These are phyloP conservation scores for Botrytis aclada DNA, from an alignment of 2,329 filamentous ascomycete genomes.

Conservation along the genomic window DNA sequence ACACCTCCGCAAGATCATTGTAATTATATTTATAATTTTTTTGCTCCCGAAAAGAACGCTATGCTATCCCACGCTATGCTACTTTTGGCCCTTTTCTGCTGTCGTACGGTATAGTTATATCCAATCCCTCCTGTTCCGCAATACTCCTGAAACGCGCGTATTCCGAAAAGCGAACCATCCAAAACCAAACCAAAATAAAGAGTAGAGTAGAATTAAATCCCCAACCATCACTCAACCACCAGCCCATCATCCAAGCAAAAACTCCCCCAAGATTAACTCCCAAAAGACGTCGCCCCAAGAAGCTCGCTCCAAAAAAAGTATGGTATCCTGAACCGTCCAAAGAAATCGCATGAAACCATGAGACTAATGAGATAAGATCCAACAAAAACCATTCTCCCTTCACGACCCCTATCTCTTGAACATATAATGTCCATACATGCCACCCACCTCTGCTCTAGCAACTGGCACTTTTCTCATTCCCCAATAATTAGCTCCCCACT, in stretches of 20 bases:
- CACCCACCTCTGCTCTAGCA: slow-evolving; percentile 53
- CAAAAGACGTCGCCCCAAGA: background rate
- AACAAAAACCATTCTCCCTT: background rate
- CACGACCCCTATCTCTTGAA: slow-evolving; percentile 43
- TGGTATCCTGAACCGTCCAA: background rate
- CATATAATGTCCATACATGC: slow-evolving; percentile 58
- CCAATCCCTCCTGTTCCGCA: background rate
- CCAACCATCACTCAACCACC: background rate
- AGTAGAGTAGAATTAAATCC: slow-evolving; percentile 1
- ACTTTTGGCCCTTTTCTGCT: background rate
- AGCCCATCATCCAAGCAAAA: background rate
- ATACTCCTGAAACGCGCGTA: background rate
- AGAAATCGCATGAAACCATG: background rate
- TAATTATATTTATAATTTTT: background rate
- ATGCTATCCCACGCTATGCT: background rate
- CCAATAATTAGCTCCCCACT: slow-evolving; percentile 82
- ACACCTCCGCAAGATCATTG: background rate
- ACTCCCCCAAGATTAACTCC: background rate
- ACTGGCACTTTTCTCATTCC: slow-evolving; percentile 70
- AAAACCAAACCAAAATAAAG: background rate
- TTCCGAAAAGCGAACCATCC: background rate
- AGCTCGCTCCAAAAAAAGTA: background rate
- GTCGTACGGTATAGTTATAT: background rate
- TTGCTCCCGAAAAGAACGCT: background rate
- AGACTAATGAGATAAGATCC: background rate